phyloP scores from a whole-genome alignment of 768 basidiomycete genomes.

The Xerocomellus amylosporus region DNA sequence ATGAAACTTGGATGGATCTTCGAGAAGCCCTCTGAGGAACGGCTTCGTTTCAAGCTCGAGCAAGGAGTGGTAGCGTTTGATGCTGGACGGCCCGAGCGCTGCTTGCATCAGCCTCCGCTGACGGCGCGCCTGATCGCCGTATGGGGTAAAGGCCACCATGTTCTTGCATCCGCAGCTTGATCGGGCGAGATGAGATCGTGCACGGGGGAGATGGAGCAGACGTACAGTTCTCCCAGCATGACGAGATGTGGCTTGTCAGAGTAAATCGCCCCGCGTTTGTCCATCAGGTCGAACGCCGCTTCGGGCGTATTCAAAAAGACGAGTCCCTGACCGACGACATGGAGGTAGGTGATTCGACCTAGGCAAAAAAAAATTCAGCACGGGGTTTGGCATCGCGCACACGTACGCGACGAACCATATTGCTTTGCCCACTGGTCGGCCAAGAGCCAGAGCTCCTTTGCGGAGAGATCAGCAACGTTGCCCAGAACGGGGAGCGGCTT shows the following conservation, averaged over 20 bases:
- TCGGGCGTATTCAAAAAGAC: constrained; percentile 65
- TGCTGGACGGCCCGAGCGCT: constrained; percentile 52
- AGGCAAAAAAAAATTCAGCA: background rate
- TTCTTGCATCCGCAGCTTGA: constrained; percentile 59
- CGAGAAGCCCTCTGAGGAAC: constrained; percentile 56
- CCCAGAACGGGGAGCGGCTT: constrained; percentile 63
- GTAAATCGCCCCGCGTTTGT: constrained; percentile 68
- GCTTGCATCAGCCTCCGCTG: constrained; percentile 67
- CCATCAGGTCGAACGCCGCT: constrained; percentile 60
- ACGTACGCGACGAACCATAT: constrained; percentile 47
- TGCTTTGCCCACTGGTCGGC: constrained; percentile 58
- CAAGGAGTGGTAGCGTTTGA: constrained; percentile 57
- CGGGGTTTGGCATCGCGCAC: no score
- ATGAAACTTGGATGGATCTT: constrained; percentile 35
- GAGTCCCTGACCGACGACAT: constrained; percentile 63
- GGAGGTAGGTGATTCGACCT: constrained; percentile 64
- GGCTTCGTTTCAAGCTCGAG: constrained; percentile 53
- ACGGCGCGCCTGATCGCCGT: constrained; percentile 59
- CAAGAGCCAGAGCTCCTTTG: constrained; percentile 64
- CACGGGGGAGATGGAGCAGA: constrained; percentile 9
- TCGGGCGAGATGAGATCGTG: constrained; percentile 8
- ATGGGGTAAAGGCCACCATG: constrained; percentile 69
- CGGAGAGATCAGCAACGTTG: constrained; percentile 57
- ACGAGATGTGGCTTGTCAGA: constrained; percentile 69
- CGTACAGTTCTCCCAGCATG: constrained; percentile 71